Evolutionary conservation across 1,284 basidiomycete species (phyloP).

Genomic region (Xanthoconium separans): DNA sequence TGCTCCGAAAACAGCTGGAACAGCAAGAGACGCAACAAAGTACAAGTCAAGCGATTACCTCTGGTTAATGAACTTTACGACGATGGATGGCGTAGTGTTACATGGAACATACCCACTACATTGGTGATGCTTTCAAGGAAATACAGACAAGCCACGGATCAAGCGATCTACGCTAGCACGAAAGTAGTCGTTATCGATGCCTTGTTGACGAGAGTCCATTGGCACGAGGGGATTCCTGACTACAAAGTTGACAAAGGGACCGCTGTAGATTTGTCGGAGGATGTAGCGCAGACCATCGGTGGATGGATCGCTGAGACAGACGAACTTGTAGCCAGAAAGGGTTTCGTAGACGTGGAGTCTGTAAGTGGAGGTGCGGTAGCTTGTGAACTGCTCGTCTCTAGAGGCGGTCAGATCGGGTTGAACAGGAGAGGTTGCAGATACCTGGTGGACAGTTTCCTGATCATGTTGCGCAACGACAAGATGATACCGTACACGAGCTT

Average conservation of each 20-base stretch:
- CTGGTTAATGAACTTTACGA: constrained; percentile 10
- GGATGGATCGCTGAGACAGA: constrained; percentile 88
- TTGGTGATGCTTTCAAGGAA: constrained; percentile 36
- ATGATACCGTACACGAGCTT: constrained; percentile 98
- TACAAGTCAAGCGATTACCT: background rate
- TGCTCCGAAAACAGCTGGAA: constrained; percentile 68
- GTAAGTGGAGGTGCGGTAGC: constrained; percentile 90
- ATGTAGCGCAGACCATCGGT: constrained; percentile 82
- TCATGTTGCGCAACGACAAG: constrained; percentile 90
- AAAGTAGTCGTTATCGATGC: constrained; percentile 92
- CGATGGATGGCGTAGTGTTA: constrained; percentile 20
- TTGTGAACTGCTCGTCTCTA: constrained; percentile 89
- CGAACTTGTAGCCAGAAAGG: constrained; percentile 90
- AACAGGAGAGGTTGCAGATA: background rate
- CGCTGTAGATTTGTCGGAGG: constrained; percentile 87
- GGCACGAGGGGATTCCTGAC: constrained; percentile 86
- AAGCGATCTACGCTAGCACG: constrained; percentile 79
- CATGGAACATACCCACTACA: constrained; percentile 22
- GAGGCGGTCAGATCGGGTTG: background rate
- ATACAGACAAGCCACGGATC: constrained; percentile 65
- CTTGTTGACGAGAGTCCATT: constrained; percentile 78
- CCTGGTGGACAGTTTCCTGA: constrained; percentile 90
- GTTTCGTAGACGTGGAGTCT: constrained; percentile 94
- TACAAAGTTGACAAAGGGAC: constrained; percentile 92
- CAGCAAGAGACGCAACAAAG: constrained; percentile 23